These are phyloP conservation scores for Phanerochaete sordida DNA, from an alignment of 768 basidiomycete genomes.

Conservation along the genomic window DNA sequence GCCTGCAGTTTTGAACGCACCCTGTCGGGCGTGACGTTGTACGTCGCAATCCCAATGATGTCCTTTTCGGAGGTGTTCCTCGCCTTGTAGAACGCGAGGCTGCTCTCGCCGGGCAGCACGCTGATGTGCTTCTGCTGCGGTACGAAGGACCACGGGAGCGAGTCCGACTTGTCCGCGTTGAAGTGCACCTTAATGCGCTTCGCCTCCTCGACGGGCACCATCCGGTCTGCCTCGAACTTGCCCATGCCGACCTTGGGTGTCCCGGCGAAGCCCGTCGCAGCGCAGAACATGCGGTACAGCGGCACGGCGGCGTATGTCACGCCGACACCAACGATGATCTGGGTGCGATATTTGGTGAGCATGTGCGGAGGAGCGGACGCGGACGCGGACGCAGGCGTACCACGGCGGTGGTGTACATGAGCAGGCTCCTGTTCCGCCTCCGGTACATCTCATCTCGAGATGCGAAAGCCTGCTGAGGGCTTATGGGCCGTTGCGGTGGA, in stretches of 20 bases:
- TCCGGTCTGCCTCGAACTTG: constrained; percentile 78
- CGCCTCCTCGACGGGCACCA: constrained; percentile 68
- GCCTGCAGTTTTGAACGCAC: no score
- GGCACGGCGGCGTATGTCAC: constrained; percentile 97
- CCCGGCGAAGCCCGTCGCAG: constrained; percentile 95
- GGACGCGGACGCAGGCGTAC: constrained; percentile 39
- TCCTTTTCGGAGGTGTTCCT: constrained; percentile 82
- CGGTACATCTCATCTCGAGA: constrained; percentile 43
- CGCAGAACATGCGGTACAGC: constrained; percentile 96
- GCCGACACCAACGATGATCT: constrained; percentile 81
- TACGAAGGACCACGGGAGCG: constrained; percentile 89
- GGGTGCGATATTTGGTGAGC: constrained; percentile 7
- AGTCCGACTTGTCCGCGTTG: constrained; percentile 88
- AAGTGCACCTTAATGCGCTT: constrained; percentile 90
- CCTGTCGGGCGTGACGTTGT: constrained; percentile 97
- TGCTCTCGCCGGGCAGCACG: constrained; percentile 94
- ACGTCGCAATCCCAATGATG: constrained; percentile 97
- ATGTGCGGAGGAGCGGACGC: background rate
- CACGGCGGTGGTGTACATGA: constrained; percentile 84
- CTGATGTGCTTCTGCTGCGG: constrained; percentile 88
- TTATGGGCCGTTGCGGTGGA: constrained; percentile 15
- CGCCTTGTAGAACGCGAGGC: constrained; percentile 93
- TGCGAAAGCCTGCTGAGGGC: constrained; percentile 20
- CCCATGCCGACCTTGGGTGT: constrained; percentile 89
- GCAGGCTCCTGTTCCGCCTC: constrained; percentile 63